Conservation (phyloP, 306 rosid species). For the Rosa lucieae region DNA sequence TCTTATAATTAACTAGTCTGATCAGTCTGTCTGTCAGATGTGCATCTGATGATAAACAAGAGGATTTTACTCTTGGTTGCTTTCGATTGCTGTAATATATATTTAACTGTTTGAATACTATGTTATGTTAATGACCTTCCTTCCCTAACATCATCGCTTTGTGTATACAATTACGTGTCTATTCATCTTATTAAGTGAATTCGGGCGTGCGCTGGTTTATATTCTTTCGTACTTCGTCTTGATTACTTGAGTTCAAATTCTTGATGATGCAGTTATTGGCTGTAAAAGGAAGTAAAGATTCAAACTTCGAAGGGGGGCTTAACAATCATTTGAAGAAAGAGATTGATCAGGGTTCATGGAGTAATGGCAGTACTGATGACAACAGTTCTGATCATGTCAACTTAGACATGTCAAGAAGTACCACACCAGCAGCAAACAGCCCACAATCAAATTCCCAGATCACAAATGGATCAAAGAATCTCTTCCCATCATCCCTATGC, state of each 20-base stretch:
- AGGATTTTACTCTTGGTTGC: conserved; percentile 22
- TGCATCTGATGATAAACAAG: conserved; percentile 28
- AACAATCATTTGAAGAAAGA: conserved; percentile 50
- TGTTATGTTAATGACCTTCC: background rate
- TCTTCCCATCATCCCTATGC: conserved; percentile 40
- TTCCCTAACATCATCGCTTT: background rate
- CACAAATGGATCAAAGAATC: conserved; percentile 35
- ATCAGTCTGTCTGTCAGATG: conserved; percentile 34
- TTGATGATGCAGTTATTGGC: conserved; percentile 52
- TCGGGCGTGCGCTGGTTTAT: background rate
- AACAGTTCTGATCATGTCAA: conserved; percentile 67
- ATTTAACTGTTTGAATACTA: background rate
- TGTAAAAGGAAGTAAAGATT: conserved; percentile 44
- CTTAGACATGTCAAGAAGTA: conserved; percentile 59
- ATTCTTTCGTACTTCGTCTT: background rate
- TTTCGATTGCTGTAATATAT: conserved; percentile 28
- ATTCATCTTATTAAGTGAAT: background rate
- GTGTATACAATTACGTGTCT: background rate
- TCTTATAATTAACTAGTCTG: conserved; percentile 36
- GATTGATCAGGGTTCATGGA: conserved; percentile 66
- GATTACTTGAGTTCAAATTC: conserved; percentile 8
- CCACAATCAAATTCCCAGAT: conserved; percentile 43
- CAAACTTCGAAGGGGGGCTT: conserved; percentile 34
- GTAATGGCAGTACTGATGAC: conserved; percentile 66
- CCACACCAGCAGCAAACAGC: conserved; percentile 46